Evolutionary conservation across 257 asterid species (phyloP), one percentile per base, ranked within the genome.

Genomic region (Solanum tarijense): DNA sequence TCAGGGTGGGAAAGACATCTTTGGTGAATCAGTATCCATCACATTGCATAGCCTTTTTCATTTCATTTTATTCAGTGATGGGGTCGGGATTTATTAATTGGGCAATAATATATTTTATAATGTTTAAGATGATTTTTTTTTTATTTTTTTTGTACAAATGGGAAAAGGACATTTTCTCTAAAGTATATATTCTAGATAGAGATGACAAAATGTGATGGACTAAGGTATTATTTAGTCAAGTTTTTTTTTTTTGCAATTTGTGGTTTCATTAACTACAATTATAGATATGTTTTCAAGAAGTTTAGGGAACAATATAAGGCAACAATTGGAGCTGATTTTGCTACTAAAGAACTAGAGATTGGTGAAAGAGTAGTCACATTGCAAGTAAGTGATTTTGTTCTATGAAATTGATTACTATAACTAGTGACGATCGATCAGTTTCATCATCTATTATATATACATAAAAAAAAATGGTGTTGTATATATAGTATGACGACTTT

Each of bases 1-100:
- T 85, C 94, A 95, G 98, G 97, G 98, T 96, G 91, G 98, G 98
- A 41, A 96, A 96, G 92, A 94, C 98, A 52, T 94, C 98, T 88
- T 87, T 96, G 93, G 88, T 94, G 93, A 91, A 90, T 87, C 98
- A 94, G 98, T 96, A 96, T 96, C 98, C 98, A 91, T 65, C 38
- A 60, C 68, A 20, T 60, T 75, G 58, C 6, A 55, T 38, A 20
- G 41, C 2, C 43, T 82, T 82, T 58, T 82, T 82, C 20, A 48
- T 82, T 48, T 29, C 16, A 48, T 3, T 1, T 48, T 82, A 66
- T 31, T 31, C 39, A 31, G 43, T 27, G 69, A 31, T 0, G 20
- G 21, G 31, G 31, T 31, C 12, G 5, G 4, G 1, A 82, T 82
- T 46, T 48, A 46, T 46, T 10, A 18, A 48, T 48, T 4, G 12